Conservation (phyloP, 108 stramenopile species). For the Conticribra guillardii region DNA sequence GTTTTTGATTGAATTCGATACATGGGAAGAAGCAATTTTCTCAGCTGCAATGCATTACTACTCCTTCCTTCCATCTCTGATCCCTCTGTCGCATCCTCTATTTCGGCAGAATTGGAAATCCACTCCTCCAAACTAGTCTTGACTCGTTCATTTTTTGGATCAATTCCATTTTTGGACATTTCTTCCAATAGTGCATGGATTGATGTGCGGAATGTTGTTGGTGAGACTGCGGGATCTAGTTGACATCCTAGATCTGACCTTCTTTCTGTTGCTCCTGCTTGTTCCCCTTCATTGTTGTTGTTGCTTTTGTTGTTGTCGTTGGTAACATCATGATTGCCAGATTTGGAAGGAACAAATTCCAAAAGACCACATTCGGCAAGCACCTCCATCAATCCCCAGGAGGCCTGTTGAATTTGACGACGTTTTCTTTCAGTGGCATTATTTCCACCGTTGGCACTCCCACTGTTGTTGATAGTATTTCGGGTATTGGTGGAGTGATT, state of each 20-base stretch:
- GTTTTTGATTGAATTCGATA: slow-evolving; percentile 19
- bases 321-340: not conserved
- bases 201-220: slow-evolving; percentile 29
- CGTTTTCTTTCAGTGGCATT: slow-evolving; percentile 23
- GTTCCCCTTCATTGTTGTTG: not conserved
- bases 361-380: slow-evolving; percentile 43
- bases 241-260: slow-evolving; percentile 20
- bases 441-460: not conserved
- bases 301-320: slow-evolving; percentile 8
- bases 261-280: not conserved
- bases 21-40: slow-evolving; percentile 44
- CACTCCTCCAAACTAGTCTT: slow-evolving; percentile 16
- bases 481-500: not conserved
- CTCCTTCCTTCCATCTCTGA: no score
- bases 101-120: not conserved
- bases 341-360: slow-evolving; percentile 4
- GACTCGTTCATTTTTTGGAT: slow-evolving; percentile 31
- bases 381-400: slow-evolving; percentile 48
- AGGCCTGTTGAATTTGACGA: slow-evolving; percentile 33
- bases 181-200: slow-evolving; percentile 24
- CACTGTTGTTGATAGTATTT: not conserved
- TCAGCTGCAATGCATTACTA: slow-evolving; percentile 12
- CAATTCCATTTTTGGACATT: slow-evolving; percentile 35
- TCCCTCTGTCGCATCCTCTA: no score
- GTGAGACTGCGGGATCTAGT: slow-evolving; percentile 18